phyloP scores from a whole-genome alignment of 352 stramenopile genomes.

The Globisporangium megalacanthum region DNA sequence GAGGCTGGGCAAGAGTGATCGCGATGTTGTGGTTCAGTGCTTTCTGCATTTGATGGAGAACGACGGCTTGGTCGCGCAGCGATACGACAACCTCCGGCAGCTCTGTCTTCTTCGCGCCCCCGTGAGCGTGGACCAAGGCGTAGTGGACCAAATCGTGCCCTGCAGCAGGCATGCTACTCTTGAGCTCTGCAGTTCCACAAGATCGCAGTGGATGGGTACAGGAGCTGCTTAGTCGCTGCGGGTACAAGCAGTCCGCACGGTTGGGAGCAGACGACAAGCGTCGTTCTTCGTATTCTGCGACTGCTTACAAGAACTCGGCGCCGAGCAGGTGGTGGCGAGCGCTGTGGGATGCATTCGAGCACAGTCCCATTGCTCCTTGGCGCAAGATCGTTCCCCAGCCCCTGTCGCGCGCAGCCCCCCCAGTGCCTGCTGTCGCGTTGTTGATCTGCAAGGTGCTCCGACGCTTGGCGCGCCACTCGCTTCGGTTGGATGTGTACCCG shows the following conservation, averaged over 20 bases:
- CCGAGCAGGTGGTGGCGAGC: slow-evolving; percentile 33
- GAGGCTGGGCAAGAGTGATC: slow-evolving; percentile 20
- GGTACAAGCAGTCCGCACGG: not conserved
- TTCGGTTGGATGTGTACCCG: slow-evolving; percentile 73
- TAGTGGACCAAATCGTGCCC: slow-evolving; percentile 1
- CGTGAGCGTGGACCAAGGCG: slow-evolving; percentile 20
- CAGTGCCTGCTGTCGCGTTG: slow-evolving; percentile 36
- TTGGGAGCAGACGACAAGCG: slow-evolving; percentile 28
- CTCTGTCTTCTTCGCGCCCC: slow-evolving; percentile 15
- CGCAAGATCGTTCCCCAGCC: slow-evolving; percentile 68
- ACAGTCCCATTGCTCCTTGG: slow-evolving; percentile 58
- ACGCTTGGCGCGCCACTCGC: slow-evolving; percentile 52
- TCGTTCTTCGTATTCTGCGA: slow-evolving; percentile 56
- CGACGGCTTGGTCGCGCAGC: slow-evolving; percentile 28
- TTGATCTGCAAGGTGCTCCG: slow-evolving; percentile 56
- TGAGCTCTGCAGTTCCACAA: slow-evolving; percentile 31
- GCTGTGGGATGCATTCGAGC: slow-evolving; percentile 36
- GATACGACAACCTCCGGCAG: slow-evolving; percentile 31
- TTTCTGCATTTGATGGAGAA: slow-evolving; percentile 60
- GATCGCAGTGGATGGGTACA: slow-evolving; percentile 38
- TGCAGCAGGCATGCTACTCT: slow-evolving; percentile 29
- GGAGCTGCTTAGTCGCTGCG: slow-evolving; percentile 10
- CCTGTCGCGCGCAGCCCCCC: slow-evolving; percentile 54
- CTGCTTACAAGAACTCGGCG: slow-evolving; percentile 59
- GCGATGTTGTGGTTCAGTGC: slow-evolving; percentile 25